Percentiles rank a stretch among this genome's conserved stretches.
Evolutionary conservation across 495 filamentous ascomycete species (phyloP).

Genomic region (Penicillium herquei): DNA sequence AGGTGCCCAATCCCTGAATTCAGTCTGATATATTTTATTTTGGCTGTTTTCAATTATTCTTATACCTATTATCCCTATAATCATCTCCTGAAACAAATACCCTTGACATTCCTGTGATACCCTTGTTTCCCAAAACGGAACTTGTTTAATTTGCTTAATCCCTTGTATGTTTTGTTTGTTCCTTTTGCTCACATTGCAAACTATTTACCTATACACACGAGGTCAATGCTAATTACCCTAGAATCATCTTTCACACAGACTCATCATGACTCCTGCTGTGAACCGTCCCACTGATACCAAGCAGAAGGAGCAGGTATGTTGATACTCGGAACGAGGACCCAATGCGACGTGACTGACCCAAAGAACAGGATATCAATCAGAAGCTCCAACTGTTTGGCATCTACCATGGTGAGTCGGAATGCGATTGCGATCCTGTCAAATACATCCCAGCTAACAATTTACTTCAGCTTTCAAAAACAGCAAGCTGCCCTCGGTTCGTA

Average conservation of each 20-base stretch:
- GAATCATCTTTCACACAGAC: slow-evolving; percentile 8
- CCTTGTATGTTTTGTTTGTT: slow-evolving; percentile 17
- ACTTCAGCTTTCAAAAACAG: slow-evolving; percentile 75
- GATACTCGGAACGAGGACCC: not conserved
- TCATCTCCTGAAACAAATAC: not conserved
- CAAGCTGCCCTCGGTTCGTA: slow-evolving; percentile 79
- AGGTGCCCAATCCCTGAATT: slow-evolving; percentile 10
- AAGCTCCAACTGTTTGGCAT: slow-evolving; percentile 97
- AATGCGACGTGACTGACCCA: not conserved
- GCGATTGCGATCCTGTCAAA: not conserved
- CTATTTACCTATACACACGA: not conserved
- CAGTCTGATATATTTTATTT: not conserved
- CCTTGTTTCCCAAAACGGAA: slow-evolving; percentile 19
- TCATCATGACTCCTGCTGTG: slow-evolving; percentile 50
- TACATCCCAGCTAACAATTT: slow-evolving; percentile 18
- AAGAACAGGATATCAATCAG: slow-evolving; percentile 68
- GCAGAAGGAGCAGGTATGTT: slow-evolving; percentile 51
- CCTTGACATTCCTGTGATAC: slow-evolving; percentile 38
- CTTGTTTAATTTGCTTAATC: slow-evolving; percentile 18
- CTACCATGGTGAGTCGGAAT: slow-evolving; percentile 53
- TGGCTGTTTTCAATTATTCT: slow-evolving; percentile 5
- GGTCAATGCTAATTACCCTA: slow-evolving; percentile 9
- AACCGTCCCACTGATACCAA: slow-evolving; percentile 66
- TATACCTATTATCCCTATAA: slow-evolving; percentile 10
- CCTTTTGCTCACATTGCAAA: slow-evolving; percentile 15